phyloP scores from a whole-genome alignment of 768 basidiomycete genomes.

The Amanita polypyramis region DNA sequence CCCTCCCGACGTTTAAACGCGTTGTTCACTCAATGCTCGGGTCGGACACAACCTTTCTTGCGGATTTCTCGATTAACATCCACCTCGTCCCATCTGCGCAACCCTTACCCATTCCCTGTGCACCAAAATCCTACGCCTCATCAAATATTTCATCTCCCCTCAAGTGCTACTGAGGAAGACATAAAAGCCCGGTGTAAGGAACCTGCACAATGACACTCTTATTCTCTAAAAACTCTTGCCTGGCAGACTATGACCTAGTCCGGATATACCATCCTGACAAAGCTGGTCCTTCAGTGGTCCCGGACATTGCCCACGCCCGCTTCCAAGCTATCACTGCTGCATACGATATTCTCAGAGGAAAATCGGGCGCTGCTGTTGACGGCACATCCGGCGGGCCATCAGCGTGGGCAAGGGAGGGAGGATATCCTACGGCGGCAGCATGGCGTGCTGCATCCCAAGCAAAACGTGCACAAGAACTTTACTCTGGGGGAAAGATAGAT shows the following conservation, averaged over 20 bases:
- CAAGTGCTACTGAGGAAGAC: constrained; percentile 42
- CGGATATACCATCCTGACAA: constrained; percentile 61
- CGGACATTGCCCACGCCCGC: constrained; percentile 38
- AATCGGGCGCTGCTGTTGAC: constrained; percentile 4
- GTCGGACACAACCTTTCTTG: background rate
- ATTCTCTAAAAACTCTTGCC: background rate
- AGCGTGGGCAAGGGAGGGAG: constrained; percentile 40
- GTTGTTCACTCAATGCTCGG: background rate
- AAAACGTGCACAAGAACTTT: constrained; percentile 9
- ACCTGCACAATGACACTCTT: background rate
- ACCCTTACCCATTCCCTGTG: constrained; percentile 36
- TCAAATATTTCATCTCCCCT: constrained; percentile 63
- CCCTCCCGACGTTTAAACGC: background rate
- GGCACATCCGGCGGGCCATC: constrained; percentile 24
- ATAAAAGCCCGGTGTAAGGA: constrained; percentile 59
- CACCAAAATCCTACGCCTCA: constrained; percentile 48
- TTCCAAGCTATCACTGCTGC: constrained; percentile 59
- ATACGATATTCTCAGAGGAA: constrained; percentile 46
- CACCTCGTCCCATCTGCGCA: background rate
- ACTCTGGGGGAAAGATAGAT: constrained; percentile 25
- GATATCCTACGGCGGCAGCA: constrained; percentile 26
- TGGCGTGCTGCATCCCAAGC: constrained; percentile 14
- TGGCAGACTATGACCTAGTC: constrained; percentile 63
- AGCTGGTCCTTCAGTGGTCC: constrained; percentile 17
- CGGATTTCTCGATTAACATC: background rate